These are phyloP conservation scores for Leptosphaerulina australis DNA, from an alignment of 2,329 filamentous ascomycete species.

Conservation along the genomic window DNA sequence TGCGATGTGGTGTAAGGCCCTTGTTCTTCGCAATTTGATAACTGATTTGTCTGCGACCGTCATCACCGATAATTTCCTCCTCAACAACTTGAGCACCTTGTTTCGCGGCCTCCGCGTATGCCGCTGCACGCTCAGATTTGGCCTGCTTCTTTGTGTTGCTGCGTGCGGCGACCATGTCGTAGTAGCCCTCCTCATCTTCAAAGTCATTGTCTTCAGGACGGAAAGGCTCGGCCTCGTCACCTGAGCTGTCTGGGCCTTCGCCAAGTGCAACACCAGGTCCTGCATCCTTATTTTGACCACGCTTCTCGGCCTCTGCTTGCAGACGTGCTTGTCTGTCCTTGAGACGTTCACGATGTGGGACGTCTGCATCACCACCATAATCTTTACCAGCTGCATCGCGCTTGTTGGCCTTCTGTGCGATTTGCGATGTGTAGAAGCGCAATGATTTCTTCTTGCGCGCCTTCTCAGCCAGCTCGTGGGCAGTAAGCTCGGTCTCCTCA, in stretches of 20 bases:
- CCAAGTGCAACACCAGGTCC: slow-evolving; percentile 66
- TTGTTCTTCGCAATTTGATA: slow-evolving; percentile 98
- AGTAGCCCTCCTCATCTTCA: slow-evolving; percentile 74
- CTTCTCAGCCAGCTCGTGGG: slow-evolving; percentile 82
- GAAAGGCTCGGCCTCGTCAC: slow-evolving; percentile 62
- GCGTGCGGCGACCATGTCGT: slow-evolving; percentile 79
- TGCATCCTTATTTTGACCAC: slow-evolving; percentile 67
- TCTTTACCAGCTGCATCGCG: slow-evolving; percentile 74
- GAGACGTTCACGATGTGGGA: slow-evolving; percentile 87
- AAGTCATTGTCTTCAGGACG: slow-evolving; percentile 48
- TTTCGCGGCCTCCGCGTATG: slow-evolving; percentile 60
- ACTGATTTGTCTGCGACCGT: slow-evolving; percentile 90
- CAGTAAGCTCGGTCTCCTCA: slow-evolving; percentile 81
- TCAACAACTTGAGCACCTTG: slow-evolving; percentile 67
- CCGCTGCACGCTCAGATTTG: slow-evolving; percentile 71
- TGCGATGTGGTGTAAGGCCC: slow-evolving; percentile 84
- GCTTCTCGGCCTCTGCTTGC: slow-evolving; percentile 84
- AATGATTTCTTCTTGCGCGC: slow-evolving; percentile 87
- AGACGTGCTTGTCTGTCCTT: slow-evolving; percentile 84
- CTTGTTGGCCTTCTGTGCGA: slow-evolving; percentile 91
- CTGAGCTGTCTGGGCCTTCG: slow-evolving; percentile 70
- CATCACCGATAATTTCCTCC: slow-evolving; percentile 72
- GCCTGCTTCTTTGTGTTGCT: slow-evolving; percentile 71
- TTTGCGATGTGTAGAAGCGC: slow-evolving; percentile 97
- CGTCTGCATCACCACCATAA: slow-evolving; percentile 78